Percentiles rank a stretch among this genome's conserved stretches.
These are phyloP conservation scores for Sesbania bispinosa DNA, from an alignment of 306 rosid genomes.

Conservation along the genomic window DNA sequence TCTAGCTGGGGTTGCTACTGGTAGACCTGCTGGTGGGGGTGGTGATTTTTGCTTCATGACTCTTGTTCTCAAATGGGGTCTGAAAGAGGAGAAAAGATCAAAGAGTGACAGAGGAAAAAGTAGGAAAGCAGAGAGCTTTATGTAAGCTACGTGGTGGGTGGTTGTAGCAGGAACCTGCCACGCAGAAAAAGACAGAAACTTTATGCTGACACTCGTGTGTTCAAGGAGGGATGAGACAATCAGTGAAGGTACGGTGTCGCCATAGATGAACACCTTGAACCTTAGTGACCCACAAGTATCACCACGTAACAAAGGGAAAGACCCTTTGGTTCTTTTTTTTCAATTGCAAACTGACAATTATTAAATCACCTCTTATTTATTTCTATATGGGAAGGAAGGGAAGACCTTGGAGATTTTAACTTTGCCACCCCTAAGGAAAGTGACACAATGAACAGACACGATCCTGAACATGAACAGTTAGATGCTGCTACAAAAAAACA, in stretches of 20 bases:
- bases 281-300: slow-evolving; percentile 23
- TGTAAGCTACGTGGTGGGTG: neutral
- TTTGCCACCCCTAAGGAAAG: neutral
- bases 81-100: slow-evolving; percentile 5
- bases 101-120: neutral
- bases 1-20: slow-evolving; percentile 22
- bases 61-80: slow-evolving; percentile 25
- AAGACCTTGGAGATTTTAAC: neutral
- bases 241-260: slow-evolving; percentile 21
- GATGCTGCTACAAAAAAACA: neutral
- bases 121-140: neutral
- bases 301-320: neutral
- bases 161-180: neutral
- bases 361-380: neutral
- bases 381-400: neutral
- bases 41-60: slow-evolving; percentile 52
- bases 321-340: neutral
- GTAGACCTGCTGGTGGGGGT: neutral
- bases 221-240: neutral
- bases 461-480: neutral
- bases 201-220: slow-evolving; percentile 24
- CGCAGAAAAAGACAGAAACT: slow-evolving; percentile 28
- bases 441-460: slow-evolving; percentile 14
- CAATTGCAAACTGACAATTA: neutral
- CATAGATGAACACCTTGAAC: slow-evolving; percentile 28